These are phyloP conservation scores for Nicotiana tomentosiformis DNA, from an alignment of 257 asterid species.

Conservation along the genomic window DNA sequence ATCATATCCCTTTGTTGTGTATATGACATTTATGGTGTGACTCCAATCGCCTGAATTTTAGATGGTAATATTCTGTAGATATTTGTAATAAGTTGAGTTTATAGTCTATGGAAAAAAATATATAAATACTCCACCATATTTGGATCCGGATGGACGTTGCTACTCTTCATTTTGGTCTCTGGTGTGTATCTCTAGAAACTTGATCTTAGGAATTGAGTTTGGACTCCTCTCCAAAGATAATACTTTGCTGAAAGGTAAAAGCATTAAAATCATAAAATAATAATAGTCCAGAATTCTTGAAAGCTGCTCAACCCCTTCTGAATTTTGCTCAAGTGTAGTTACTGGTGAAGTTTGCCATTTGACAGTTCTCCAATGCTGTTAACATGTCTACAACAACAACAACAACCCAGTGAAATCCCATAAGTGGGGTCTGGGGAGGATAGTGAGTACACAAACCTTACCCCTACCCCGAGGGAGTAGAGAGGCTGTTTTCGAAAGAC, in stretches of 20 bases:
- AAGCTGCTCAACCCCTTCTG: not conserved
- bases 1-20: not conserved
- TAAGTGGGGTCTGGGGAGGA: too few relatives aligned
- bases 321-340: not conserved
- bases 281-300: not conserved
- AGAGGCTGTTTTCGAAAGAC: too few relatives aligned
- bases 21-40: not conserved
- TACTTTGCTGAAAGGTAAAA: not conserved
- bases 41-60: not conserved
- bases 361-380: not conserved
- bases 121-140: not conserved
- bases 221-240: not conserved
- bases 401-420: too few relatives aligned
- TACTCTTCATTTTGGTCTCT: not conserved
- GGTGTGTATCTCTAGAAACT: not conserved
- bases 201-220: not conserved
- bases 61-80: not conserved
- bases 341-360: not conserved
- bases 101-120: not conserved
- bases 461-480: too few relatives aligned
- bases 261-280: not conserved
- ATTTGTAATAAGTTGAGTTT: not conserved
- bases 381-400: not conserved
- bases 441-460: too few relatives aligned
- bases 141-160: not conserved